Percentiles rank a stretch among this genome's conserved stretches.
Evolutionary conservation across 78 protist species (phyloP).

Genomic region (Dictyostelium firmibasis): DNA sequence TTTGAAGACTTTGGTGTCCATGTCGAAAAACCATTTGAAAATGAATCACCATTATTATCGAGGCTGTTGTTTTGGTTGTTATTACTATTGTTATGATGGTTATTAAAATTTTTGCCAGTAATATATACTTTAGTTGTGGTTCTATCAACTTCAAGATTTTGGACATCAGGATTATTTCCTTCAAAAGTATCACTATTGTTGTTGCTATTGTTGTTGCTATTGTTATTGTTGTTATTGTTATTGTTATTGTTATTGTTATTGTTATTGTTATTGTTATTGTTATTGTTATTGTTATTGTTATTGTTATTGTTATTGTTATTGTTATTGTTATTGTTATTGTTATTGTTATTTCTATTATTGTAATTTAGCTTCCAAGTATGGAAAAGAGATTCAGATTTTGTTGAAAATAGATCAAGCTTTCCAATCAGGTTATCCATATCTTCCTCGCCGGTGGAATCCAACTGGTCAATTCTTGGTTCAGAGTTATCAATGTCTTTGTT

Average conservation of each 20-base stretch:
- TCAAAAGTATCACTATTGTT: not conserved
- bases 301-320: no score
- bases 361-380: slow-evolving; percentile 1
- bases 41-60: not conserved
- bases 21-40: slow-evolving; percentile 52
- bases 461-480: not conserved
- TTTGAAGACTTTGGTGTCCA: slow-evolving; percentile 21
- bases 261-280: no score
- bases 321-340: not conserved
- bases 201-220: not conserved
- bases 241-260: no score
- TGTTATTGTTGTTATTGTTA: no score
- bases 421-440: not conserved
- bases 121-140: not conserved
- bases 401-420: not conserved
- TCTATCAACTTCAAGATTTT: not conserved
- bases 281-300: no score
- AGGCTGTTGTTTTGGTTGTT: not conserved
- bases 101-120: not conserved
- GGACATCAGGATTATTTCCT: not conserved
- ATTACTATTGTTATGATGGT: not conserved
- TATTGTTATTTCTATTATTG: not conserved
- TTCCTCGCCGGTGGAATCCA: not conserved
- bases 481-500: not conserved
- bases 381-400: not conserved